Percentiles rank a stretch among this genome's conserved stretches.
phyloP scores from a whole-genome alignment of 2,329 filamentous ascomycete species.

The Akanthomyces muscarius region DNA sequence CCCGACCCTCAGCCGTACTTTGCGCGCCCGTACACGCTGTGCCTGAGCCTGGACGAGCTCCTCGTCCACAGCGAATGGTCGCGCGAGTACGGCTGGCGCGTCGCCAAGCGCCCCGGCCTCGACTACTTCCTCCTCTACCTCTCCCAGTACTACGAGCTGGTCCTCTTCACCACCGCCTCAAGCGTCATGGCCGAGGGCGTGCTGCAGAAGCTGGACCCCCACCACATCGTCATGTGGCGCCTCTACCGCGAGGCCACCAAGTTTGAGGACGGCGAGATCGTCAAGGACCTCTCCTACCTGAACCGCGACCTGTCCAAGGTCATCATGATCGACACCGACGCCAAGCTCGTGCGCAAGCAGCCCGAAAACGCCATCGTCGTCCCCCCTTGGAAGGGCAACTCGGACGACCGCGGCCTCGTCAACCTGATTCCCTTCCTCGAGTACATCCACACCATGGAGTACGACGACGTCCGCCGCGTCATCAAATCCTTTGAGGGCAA shows the following conservation, averaged over 20 bases:
- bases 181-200: slow-evolving; percentile 81
- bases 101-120: slow-evolving; percentile 89
- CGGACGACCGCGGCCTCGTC: slow-evolving; percentile 81
- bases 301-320: slow-evolving; percentile 95
- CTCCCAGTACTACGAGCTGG: slow-evolving; percentile 95
- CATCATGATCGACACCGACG: slow-evolving; percentile 86
- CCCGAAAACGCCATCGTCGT: slow-evolving; percentile 96
- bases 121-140: slow-evolving; percentile 98
- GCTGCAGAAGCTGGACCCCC: slow-evolving; percentile 90
- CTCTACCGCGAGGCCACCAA: slow-evolving; percentile 95
- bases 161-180: slow-evolving; percentile 89
- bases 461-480: slow-evolving; percentile 79
- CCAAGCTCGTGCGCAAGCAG: slow-evolving; percentile 77
- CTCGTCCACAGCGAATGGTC: slow-evolving; percentile 94
- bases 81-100: slow-evolving; percentile 88
- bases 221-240: slow-evolving; percentile 91
- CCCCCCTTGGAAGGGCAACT: slow-evolving; percentile 82
- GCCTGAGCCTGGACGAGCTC: slow-evolving; percentile 88
- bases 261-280: slow-evolving; percentile 91
- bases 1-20: slow-evolving; percentile 76
- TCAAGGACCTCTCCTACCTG: slow-evolving; percentile 98
- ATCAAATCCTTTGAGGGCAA: slow-evolving; percentile 85
- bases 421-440: slow-evolving; percentile 93
- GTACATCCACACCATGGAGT: slow-evolving; percentile 92
- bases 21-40: slow-evolving; percentile 85